These are phyloP conservation scores for Clavispora fructus DNA, from an alignment of 805 yeast genomes.

Conservation along the genomic window DNA sequence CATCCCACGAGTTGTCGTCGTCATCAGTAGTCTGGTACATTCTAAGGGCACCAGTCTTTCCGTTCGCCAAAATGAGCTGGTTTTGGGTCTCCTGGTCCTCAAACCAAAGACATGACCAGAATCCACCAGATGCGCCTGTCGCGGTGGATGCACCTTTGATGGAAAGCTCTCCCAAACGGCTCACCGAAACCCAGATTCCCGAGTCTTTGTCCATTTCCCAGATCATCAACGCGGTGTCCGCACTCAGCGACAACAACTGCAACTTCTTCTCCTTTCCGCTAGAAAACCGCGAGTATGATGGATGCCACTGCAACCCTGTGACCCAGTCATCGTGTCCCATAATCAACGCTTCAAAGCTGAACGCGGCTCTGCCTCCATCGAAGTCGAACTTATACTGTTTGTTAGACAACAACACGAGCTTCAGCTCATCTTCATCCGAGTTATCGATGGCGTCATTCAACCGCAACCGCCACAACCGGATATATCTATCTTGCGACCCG, in stretches of 20 bases:
- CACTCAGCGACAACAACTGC: slow-evolving; percentile 75
- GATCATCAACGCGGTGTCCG: slow-evolving; percentile 88
- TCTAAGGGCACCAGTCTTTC: slow-evolving; percentile 92
- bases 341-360: slow-evolving; percentile 85
- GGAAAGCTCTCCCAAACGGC: slow-evolving; percentile 85
- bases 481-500: slow-evolving; percentile 90
- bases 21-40: slow-evolving; percentile 48
- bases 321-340: slow-evolving; percentile 99
- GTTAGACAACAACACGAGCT: slow-evolving; percentile 56
- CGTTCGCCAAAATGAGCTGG: slow-evolving; percentile 65
- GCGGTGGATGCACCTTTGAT: slow-evolving; percentile 98
- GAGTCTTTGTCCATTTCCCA: slow-evolving; percentile 88
- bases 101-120: slow-evolving; percentile 69
- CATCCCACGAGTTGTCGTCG: slow-evolving; percentile 35
- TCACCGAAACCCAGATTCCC: slow-evolving; percentile 83
- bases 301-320: slow-evolving; percentile 78
- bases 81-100: slow-evolving; percentile 18
- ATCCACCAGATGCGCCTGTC: slow-evolving; percentile 82
- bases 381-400: slow-evolving; percentile 59
- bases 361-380: slow-evolving; percentile 40
- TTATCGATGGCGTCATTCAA: slow-evolving; percentile 52
- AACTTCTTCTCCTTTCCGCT: slow-evolving; percentile 28
- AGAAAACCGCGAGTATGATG: slow-evolving; percentile 18
- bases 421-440: slow-evolving; percentile 49
- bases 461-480: slow-evolving; percentile 79